Evolutionary conservation across 768 basidiomycete genomes (phyloP).

Genomic region (Trametes elegans): DNA sequence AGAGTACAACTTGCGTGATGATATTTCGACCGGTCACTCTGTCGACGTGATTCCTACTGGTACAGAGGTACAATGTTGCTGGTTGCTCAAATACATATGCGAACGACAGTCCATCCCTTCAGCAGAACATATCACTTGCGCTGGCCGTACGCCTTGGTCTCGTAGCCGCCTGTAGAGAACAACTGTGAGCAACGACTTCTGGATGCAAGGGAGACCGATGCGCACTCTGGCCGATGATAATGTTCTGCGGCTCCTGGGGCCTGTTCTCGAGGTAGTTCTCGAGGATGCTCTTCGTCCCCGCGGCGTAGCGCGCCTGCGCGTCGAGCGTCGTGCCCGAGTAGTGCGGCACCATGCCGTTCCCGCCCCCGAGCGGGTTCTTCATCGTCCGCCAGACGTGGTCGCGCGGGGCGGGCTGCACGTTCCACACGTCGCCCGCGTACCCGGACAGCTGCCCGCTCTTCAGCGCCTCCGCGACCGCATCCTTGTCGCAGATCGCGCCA

Average conservation of each 20-base stretch:
- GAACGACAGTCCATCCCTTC: background rate
- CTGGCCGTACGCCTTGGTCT: constrained; percentile 41
- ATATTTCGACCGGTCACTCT: no score
- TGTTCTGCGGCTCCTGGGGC: constrained; percentile 71
- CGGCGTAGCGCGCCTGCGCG: constrained; percentile 84
- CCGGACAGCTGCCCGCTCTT: constrained; percentile 71
- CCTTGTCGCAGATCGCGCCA: constrained; percentile 86
- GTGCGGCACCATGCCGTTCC: constrained; percentile 89
- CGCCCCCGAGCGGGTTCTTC: constrained; percentile 78
- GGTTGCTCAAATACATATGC: constrained; percentile 9
- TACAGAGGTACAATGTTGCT: constrained; percentile 9
- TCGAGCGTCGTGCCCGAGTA: constrained; percentile 90
- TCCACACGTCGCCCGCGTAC: constrained; percentile 70
- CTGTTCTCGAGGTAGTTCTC: constrained; percentile 64
- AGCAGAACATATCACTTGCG: constrained; percentile 10
- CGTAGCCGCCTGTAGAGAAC: constrained; percentile 27
- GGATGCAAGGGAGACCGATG: constrained; percentile 3
- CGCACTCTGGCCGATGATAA: constrained; percentile 74
- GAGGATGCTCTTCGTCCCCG: constrained; percentile 66
- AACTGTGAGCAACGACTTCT: background rate
- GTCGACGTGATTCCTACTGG: no score
- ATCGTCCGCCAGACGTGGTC: constrained; percentile 85
- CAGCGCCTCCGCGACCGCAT: constrained; percentile 75
- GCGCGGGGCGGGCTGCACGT: constrained; percentile 81
- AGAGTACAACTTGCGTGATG: no score